Evolutionary conservation across 139 green algal species (phyloP).

Genomic region (Auxenochlorella pyrenoidosa): DNA sequence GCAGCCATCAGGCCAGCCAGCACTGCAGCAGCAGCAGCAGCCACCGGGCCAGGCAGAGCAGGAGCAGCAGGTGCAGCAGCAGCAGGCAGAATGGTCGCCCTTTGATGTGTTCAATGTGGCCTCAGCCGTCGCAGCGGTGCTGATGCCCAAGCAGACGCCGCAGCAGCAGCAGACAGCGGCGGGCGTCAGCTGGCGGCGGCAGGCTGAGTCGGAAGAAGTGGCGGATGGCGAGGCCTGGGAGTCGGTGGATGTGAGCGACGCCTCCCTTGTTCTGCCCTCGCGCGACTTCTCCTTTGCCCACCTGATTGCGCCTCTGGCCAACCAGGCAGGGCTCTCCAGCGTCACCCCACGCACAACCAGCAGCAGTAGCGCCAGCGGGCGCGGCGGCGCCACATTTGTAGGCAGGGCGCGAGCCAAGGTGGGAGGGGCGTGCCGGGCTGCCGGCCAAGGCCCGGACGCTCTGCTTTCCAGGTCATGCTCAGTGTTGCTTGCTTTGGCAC

Average conservation of each 20-base stretch:
- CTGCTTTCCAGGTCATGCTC: background rate
- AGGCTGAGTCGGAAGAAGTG: background rate
- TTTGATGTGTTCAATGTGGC: conserved; percentile 17
- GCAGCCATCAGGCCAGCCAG: background rate
- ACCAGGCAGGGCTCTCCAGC: background rate
- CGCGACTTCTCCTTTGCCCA: conserved; percentile 10
- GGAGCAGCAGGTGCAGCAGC: too few species aligned
- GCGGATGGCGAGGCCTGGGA: conserved; percentile 15
- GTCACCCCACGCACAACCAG: background rate
- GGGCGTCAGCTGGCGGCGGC: background rate
- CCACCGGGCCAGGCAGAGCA: background rate
- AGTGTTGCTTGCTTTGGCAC: too few species aligned
- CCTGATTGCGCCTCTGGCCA: conserved; percentile 11
- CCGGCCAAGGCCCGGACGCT: background rate
- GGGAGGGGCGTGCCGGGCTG: background rate
- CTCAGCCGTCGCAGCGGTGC: background rate
- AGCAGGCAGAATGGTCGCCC: conserved; percentile 5
- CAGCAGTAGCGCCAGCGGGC: background rate
- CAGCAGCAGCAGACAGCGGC: background rate
- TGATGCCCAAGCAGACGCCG: background rate
- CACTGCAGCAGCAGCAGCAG: background rate
- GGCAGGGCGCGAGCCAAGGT: conserved; percentile 3
- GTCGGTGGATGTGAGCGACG: conserved; percentile 20
- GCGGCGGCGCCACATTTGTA: background rate
- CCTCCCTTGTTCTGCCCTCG: background rate